phyloP scores from a whole-genome alignment of 768 basidiomycete species.

The Exidia glandulosa region DNA sequence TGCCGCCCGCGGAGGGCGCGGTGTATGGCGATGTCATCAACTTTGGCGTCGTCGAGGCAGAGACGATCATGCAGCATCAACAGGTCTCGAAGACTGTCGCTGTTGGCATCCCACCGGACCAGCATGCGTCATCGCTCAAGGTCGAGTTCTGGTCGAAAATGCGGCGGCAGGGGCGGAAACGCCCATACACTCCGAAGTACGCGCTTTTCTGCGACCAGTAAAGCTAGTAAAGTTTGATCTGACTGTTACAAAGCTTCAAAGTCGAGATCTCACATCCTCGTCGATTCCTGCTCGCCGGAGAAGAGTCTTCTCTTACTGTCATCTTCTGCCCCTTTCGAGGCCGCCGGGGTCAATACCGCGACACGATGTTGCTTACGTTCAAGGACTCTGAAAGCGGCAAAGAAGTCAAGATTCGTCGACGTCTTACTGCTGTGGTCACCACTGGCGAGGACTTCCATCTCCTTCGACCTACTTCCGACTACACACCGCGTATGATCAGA shows the following conservation, averaged over 20 bases:
- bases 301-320: background rate
- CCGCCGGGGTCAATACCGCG: constrained; percentile 30
- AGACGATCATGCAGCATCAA: constrained; percentile 10
- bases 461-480: constrained; percentile 35
- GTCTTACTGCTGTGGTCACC: constrained; percentile 36
- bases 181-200: background rate
- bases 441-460: constrained; percentile 36
- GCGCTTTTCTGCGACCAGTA: no score
- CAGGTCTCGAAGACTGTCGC: background rate
- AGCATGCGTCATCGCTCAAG: accelerated
- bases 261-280: no score
- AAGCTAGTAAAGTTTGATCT: background rate
- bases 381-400: constrained; percentile 19
- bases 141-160: background rate
- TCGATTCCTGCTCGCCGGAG: no score
- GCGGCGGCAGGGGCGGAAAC: background rate
- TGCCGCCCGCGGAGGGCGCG: constrained; percentile 40
- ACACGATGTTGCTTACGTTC: constrained; percentile 38
- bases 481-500: constrained; percentile 17
- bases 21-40: constrained; percentile 46
- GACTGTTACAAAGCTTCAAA: no score
- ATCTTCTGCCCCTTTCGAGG: background rate
- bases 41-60: constrained; percentile 39
- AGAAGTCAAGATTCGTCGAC: constrained; percentile 37
- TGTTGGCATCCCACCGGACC: no score